Base-by-base conservation (phyloP, 768 basidiomycete genomes). In the Amylocystis lapponica region DNA sequence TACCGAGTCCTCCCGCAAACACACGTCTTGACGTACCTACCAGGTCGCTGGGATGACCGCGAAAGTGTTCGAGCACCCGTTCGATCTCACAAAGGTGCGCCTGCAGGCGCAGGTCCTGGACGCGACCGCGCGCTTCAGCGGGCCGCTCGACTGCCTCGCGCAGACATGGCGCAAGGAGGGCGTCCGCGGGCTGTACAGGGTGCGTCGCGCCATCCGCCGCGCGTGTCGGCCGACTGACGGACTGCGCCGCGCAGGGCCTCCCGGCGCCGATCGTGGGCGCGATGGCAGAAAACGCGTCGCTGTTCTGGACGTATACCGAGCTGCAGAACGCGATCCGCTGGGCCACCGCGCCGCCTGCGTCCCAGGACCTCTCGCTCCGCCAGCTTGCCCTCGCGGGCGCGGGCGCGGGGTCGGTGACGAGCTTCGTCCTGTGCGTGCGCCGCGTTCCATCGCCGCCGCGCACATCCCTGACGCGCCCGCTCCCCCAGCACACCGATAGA, bases 81-180 rank as follows among this genome's bases (percentile, higher is more conserved):
- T 95, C 56, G 94, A 97, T 64, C 76, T 98, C 27, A 86, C 91
- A 43, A 97, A 96, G 68, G 94, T 96, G 46, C 78, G 94, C 37
- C 73, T 98, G 32, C 95, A 98, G 63, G 78, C 88, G 2, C 95
- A 97, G 57, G 82, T 94, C 11, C 71, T 94, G 41, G 80, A 86
- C 48, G 66, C 76, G 9, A 68, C 76, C 12, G 67, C 74, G 17
- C 76, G 81, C 14, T 98, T 92, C 66, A 80, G 69, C 12, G 94
- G 94, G 0, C 93, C 94, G 0, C 54, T 91, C 46, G 89, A 98
- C 64, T 95, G 93, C 62, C 74, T 97, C 45, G 66, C 67, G 36
- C 78, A 85, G 61, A 97, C 94, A 0, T 91, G 80, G 70, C 66
- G 64, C 51, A 73, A 80, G 40, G 94, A 97, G 60, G 94, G 94